Base-by-base conservation (phyloP, 805 yeast species). In the Suhomyces faveliae region DNA sequence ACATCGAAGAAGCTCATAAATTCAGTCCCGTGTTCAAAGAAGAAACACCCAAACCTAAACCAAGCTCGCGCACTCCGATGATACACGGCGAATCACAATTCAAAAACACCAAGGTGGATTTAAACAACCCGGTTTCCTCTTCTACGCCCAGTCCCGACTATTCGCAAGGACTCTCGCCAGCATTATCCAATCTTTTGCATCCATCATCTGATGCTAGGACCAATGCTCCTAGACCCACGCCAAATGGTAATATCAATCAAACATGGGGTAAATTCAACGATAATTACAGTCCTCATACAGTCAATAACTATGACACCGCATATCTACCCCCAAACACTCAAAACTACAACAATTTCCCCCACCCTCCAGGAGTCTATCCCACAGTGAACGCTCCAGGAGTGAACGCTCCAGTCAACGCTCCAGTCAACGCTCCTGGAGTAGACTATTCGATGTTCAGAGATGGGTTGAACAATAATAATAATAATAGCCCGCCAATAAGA, bases 151-250 rank as follows among this genome's bases (percentile, higher is more conserved):
- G 21, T 33, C 37, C 21, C 10, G 37, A 33, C 37, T 27, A 27
- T n/a, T 33, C 37, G 15, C 21, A 15, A 17, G 37, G 37, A 2
- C 10, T 33, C 2, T 8, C 37, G 7, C 61, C 66, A 5, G 48
- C 65, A 2, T 51, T 62, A 29, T 58, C 63, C 3, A 62, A 60
- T 45, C 46, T 63, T 29, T 47, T 62, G 40, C 57, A 61, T 41
- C 37, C 37, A 9, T 17, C 37, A 10, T 17, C 37, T 17, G 37
- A 33, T 4, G 12, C 37, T 15, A 33, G 19, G 37, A 9, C 21
- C 21, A 17, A 9, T 33, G 30, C 30, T 11, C 12, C 21, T 12
- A 15, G 5, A 5, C 6, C 19, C 12, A 33, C 15, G 37, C 5
- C n/a, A 33, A 12, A 33, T 9, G 12, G 7, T 9, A 11, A 15